These are phyloP conservation scores for Globisporangium radiosum DNA, from an alignment of 352 stramenopile species.

Conservation along the genomic window DNA sequence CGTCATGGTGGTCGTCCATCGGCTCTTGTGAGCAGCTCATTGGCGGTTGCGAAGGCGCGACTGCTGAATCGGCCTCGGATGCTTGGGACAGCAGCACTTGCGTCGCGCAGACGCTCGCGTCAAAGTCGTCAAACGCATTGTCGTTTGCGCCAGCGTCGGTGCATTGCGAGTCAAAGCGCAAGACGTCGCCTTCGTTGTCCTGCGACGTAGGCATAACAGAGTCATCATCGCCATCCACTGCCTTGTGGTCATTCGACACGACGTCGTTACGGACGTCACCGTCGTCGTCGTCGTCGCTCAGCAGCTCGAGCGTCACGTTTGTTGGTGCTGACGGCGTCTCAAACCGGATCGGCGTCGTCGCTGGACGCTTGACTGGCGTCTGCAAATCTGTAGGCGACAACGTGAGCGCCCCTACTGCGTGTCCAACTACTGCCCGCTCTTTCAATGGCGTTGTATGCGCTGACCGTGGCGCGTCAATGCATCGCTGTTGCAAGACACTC, in stretches of 20 bases:
- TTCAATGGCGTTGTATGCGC: slow-evolving; percentile 14
- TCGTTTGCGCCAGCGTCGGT: background rate
- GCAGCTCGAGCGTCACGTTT: slow-evolving; percentile 8
- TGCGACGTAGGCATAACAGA: background rate
- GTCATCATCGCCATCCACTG: too few species aligned
- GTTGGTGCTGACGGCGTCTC: slow-evolving; percentile 12
- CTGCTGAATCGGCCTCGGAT: background rate
- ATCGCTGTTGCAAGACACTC: slow-evolving; percentile 6
- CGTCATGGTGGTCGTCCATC: background rate
- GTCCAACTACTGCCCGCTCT: background rate
- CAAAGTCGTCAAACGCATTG: background rate
- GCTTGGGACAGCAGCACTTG: slow-evolving; percentile 11
- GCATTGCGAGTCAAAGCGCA: background rate
- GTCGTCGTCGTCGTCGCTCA: slow-evolving; percentile 6
- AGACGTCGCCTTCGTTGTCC: background rate
- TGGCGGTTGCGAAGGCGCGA: background rate
- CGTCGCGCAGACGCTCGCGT: slow-evolving; percentile 1
- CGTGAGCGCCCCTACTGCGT: background rate
- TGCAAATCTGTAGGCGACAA: background rate
- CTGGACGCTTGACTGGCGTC: slow-evolving; percentile 4
- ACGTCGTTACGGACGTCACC: background rate
- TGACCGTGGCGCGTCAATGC: slow-evolving; percentile 7
- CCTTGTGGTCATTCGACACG: too few species aligned
- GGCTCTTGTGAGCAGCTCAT: slow-evolving; percentile 14
- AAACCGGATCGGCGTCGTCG: slow-evolving; percentile 2